phyloP scores from a whole-genome alignment of 139 green algal species.

The Pycnococcus provasolii region DNA sequence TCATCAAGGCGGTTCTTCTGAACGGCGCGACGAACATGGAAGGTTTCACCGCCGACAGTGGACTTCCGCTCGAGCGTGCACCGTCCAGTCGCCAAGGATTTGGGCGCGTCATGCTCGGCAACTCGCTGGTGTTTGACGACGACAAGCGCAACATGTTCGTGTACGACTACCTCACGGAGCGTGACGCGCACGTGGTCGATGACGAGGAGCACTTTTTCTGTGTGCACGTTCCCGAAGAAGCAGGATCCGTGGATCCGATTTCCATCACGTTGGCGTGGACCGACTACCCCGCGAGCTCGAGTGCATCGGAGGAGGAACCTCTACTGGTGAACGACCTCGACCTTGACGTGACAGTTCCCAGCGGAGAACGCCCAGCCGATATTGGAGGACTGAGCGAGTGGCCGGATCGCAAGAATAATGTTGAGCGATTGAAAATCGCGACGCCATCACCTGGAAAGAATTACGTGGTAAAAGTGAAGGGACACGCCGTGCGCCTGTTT shows the following conservation, averaged over 20 bases:
- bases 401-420: too few species aligned
- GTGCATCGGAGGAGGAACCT: too few species aligned
- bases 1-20: constrained; percentile 19
- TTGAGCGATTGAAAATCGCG: too few species aligned
- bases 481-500: too few species aligned
- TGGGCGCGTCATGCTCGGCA: constrained; percentile 5
- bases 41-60: constrained; percentile 7
- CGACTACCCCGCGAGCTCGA: too few species aligned
- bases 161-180: neutral
- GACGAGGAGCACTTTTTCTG: constrained; percentile 20
- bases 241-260: constrained; percentile 17
- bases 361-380: too few species aligned
- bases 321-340: too few species aligned
- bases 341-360: too few species aligned
- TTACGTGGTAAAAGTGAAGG: too few species aligned
- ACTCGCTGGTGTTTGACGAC: neutral
- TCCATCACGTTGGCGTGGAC: constrained; percentile 6
- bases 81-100: constrained; percentile 16
- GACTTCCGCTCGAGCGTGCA: constrained; percentile 8
- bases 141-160: too few species aligned
- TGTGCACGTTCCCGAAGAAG: constrained; percentile 18
- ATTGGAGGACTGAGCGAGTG: too few species aligned
- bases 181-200: neutral
- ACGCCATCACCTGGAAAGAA: too few species aligned
- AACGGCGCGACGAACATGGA: constrained; percentile 20